Evolutionary conservation across 2,329 filamentous ascomycete genomes (phyloP), one percentile per base, ranked within the genome.

Genomic region (Arthrobotrys entomopaga): DNA sequence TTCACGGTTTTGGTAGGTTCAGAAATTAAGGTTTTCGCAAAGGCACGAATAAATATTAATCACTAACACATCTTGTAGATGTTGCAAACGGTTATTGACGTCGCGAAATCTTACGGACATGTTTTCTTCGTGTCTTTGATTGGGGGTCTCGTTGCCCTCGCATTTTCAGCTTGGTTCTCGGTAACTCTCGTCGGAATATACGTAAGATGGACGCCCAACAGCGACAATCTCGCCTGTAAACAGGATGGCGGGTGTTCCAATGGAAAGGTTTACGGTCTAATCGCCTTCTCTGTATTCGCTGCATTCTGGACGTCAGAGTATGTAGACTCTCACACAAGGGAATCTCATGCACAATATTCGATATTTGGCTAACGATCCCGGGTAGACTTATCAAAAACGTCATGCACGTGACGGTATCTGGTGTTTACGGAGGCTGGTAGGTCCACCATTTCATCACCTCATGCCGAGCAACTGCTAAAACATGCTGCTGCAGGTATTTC

Each of bases 221-320:
- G 83, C 11, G 70, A 50, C 42, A 77, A 88, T 58, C 82, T 85
- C 0, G 83, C 84, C 2, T 88, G 87, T 77, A 70, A 61, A 19
- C 7, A 11, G 13, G 67, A 70, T 3, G 82, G 83, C 11, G 85
- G 86, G 4, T 97, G 93, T 78, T 89, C 90, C 73, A 85, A 84
- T 4, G 91, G 84, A 59, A 94, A 89, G 77, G 91, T 97, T 50
- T 93, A 93, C 73, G 93, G 93, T 0, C 83, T 97, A 29, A 84
- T 96, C 3, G 91, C 90, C 16, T 97, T 96, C 80, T 87, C 93
- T 77, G 96, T 93, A 0, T 97, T 98, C 79, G 90, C 93, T 61
- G 91, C 89, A 82, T 97, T 96, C 83, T 98, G 94, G 94, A 89
- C 97, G 77, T 90, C 91, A 1, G 94, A 98, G 81, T 94, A 91